Evolutionary conservation across 208 protist genomes (phyloP), one percentile per base, ranked within the genome.

Genomic region (Crithidia mellificae): DNA sequence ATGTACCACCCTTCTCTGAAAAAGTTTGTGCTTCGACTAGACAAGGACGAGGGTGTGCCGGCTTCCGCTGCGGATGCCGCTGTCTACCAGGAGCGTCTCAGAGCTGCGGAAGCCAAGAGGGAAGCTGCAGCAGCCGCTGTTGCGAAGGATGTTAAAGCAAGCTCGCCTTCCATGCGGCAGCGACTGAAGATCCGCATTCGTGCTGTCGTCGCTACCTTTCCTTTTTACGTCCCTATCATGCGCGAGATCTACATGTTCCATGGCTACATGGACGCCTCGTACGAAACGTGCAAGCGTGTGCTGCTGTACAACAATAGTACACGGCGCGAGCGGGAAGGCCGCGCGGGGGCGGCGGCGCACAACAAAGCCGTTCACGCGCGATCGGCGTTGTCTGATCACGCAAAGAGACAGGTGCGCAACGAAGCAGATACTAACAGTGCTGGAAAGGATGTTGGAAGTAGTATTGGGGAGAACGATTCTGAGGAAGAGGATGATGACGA

Each of bases 161-260:
- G 8, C 6, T 4, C 17, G 8, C 7, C 44, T 15, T 56, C 65
- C 8, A 4, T 49, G 7, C 46, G 49, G 41, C 68, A 63, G 17
- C 69, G 19, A 14, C 30, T 66, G 39, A 61, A 54, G 58, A 62
- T 81, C n/a, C 46, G 73, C 29, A 64, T 81, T 17, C 78, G 79
- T 39, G 68, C 68, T 6, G 78, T 90, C 2, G 84, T 81, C 22
- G 84, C 78, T 4, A 81, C 66, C 2, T 87, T 90, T 25, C 77
- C 70, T 52, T 90, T 90, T 38, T 90, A 82, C 38, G 58, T 87
- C 19, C 81, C 81, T 29, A 46, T 82, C 12, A 83, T 84, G 68
- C 81, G 84, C 1, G 84, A 90, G 54, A 25, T 84, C 49, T 78
- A 83, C 57, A 78, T 90, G 55, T 56, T 72, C n/a, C 29, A 74